These are phyloP conservation scores for Cordyceps tenuipes DNA, from an alignment of 2,329 filamentous ascomycete genomes.

Conservation along the genomic window DNA sequence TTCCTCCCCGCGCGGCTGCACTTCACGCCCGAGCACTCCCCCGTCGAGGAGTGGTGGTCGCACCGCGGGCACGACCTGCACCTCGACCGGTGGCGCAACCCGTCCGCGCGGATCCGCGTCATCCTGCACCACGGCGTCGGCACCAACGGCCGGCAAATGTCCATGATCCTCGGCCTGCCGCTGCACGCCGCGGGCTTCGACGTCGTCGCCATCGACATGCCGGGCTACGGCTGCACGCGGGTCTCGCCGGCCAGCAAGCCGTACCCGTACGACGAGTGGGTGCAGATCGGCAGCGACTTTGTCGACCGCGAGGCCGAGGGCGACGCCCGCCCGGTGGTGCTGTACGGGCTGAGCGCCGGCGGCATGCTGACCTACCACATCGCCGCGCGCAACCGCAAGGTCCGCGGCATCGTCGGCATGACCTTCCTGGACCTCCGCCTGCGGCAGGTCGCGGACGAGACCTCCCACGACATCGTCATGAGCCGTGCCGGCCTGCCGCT, in stretches of 20 bases:
- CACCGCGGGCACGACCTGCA: background rate
- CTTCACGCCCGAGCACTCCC: background rate
- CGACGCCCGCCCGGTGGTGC: background rate
- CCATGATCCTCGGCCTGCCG: background rate
- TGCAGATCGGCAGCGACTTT: constrained; percentile 2
- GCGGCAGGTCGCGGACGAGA: constrained; percentile 1
- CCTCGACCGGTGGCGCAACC: constrained; percentile 5
- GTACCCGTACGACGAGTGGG: constrained; percentile 1
- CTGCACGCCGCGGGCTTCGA: background rate
- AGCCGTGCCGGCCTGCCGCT: background rate
- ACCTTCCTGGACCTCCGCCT: background rate
- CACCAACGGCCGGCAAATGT: constrained; percentile 4
- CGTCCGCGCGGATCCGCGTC: background rate
- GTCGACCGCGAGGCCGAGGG: background rate
- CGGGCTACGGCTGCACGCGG: background rate
- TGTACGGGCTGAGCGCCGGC: background rate
- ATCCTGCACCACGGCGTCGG: constrained; percentile 6
- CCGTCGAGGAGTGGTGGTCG: background rate
- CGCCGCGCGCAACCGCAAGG: background rate
- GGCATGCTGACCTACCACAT: constrained; percentile 2
- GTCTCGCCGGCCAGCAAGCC: background rate
- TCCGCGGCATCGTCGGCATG: background rate
- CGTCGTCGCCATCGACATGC: background rate
- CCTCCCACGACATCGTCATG: background rate
- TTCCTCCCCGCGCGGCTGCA: background rate